Evolutionary conservation across 441 rosid genomes (phyloP).

Genomic region (Pelargonium myrrhifolium): DNA sequence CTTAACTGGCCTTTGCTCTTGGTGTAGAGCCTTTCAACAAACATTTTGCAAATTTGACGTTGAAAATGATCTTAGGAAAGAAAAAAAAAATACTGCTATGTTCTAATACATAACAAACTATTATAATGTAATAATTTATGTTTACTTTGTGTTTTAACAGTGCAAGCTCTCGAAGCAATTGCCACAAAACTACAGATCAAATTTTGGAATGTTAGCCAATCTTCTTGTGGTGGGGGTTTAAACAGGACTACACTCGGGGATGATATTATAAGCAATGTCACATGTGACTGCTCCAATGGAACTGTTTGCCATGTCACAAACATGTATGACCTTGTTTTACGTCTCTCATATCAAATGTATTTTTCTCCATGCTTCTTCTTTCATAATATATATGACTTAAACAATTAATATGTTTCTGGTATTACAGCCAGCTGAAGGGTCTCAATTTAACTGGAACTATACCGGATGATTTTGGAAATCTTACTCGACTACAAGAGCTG

Average conservation of each 20-base stretch:
- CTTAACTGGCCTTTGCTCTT: not conserved
- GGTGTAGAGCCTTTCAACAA: not conserved
- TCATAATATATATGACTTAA: not conserved
- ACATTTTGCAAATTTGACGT: too few relatives aligned
- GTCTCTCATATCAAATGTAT: not conserved
- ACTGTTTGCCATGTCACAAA: constrained; percentile 48
- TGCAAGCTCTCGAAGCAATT: constrained; percentile 5
- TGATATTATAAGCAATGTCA: constrained; percentile 23
- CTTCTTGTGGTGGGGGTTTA: constrained; percentile 26
- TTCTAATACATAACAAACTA: too few relatives aligned
- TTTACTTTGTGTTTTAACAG: not conserved
- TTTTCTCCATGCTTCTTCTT: not conserved
- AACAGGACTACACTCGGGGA: not conserved
- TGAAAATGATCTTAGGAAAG: too few relatives aligned
- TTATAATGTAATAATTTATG: not conserved
- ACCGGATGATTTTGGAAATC: constrained; percentile 57
- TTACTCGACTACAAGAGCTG: constrained; percentile 46
- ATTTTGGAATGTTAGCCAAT: not conserved
- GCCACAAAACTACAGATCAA: not conserved
- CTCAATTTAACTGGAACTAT: constrained; percentile 49
- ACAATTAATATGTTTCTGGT: not conserved
- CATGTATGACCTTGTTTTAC: constrained; percentile 33
- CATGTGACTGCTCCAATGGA: constrained; percentile 38
- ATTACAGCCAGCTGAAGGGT: constrained; percentile 44
- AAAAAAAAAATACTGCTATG: too few relatives aligned